Conservation (phyloP, 2,329 filamentous ascomycete genomes). For the Nemania sp. region DNA sequence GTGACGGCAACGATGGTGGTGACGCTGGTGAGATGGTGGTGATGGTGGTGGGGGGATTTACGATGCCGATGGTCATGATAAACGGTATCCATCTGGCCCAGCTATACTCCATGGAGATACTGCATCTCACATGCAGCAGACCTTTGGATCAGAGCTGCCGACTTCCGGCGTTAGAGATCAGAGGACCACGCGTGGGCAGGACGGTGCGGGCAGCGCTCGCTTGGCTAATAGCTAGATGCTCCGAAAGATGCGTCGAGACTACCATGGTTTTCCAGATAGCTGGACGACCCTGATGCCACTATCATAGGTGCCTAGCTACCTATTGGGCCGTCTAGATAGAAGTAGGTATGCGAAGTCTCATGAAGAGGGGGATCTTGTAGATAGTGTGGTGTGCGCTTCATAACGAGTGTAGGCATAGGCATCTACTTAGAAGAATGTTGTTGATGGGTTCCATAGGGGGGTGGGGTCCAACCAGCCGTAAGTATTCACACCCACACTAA, state of each 20-base stretch:
- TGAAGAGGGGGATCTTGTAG: no score
- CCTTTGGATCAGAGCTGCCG: slow-evolving; percentile 9
- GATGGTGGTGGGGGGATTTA: neutral
- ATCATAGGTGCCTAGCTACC: no score
- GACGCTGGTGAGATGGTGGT: neutral
- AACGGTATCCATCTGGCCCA: neutral
- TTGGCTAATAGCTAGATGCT: neutral
- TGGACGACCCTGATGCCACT: no score
- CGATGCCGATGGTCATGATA: neutral
- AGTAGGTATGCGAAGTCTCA: no score
- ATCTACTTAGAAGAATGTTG: no score
- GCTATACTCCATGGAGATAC: neutral
- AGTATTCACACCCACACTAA: slow-evolving; percentile 2
- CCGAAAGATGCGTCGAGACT: slow-evolving; percentile 12
- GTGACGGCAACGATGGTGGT: neutral
- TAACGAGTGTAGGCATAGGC: no score
- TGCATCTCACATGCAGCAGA: slow-evolving; percentile 8
- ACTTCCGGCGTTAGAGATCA: slow-evolving; percentile 7
- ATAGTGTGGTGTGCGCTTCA: no score
- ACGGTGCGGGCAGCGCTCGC: neutral
- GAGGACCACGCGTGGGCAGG: neutral
- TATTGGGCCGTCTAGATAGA: no score
- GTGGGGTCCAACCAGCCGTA: no score
- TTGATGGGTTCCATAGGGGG: no score
- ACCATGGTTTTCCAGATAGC: neutral